Evolutionary conservation across 192 early-diverging fungal genomes (phyloP).

Genomic region (Coemansia sp.): DNA sequence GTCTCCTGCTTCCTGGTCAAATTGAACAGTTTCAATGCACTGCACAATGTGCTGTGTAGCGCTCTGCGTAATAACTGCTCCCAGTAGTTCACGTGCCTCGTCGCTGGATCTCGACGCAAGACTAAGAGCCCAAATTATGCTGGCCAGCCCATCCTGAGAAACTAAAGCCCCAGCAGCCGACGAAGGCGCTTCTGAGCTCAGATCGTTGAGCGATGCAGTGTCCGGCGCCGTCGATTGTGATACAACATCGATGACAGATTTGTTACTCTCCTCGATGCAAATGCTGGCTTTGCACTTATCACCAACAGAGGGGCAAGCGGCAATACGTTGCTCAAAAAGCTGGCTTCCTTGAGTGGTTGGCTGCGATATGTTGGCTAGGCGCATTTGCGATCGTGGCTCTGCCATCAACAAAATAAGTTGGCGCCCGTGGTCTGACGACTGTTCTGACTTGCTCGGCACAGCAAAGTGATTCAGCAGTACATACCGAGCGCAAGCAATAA

Average conservation of each 20-base stretch:
- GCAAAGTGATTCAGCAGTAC: slow-evolving; percentile 9
- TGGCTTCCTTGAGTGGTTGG: slow-evolving; percentile 42
- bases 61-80: slow-evolving; percentile 23
- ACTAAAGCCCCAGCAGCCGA: background rate
- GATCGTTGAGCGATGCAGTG: slow-evolving; percentile 17
- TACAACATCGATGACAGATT: slow-evolving; percentile 14
- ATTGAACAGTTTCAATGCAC: slow-evolving; percentile 18
- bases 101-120: slow-evolving; percentile 29
- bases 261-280: slow-evolving; percentile 2
- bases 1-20: background rate
- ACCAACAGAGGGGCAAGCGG: slow-evolving; percentile 21
- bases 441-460: slow-evolving; percentile 14
- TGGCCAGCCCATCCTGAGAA: slow-evolving; percentile 20
- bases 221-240: slow-evolving; percentile 18
- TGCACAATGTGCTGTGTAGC: slow-evolving; percentile 41
- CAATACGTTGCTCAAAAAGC: slow-evolving; percentile 39
- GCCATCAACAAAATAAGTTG: slow-evolving; percentile 19
- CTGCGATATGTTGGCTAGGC: slow-evolving; percentile 42
- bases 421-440: slow-evolving; percentile 6
- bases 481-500: slow-evolving; percentile 41
- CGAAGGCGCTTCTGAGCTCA: slow-evolving; percentile 4
- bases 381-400: slow-evolving; percentile 29
- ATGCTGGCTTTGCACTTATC: slow-evolving; percentile 24
- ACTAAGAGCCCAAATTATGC: slow-evolving; percentile 46
- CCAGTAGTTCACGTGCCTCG: slow-evolving; percentile 24